Base-by-base conservation (phyloP, 441 rosid species). In the Viola pubescens region DNA sequence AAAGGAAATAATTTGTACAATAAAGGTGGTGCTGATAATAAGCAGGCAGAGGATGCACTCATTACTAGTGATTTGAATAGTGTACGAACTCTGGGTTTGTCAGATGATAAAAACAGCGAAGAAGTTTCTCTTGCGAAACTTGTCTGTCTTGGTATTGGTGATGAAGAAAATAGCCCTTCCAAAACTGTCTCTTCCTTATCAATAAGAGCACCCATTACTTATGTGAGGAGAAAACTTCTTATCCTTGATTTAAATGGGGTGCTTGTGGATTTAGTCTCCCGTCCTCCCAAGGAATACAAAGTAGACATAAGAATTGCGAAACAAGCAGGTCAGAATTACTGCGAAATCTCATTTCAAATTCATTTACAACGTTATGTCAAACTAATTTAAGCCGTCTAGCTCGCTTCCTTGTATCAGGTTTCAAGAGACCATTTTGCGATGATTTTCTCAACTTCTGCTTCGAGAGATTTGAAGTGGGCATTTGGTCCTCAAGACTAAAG, bases 221-320 rank as follows among this genome's bases (percentile, higher is more conserved):
- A 7, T 3, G 52, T 48, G 37, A 75, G 65, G 67, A 87, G 73
- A 37, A 85, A 79, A 19, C 94, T 89, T 65, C 80, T 87, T 37
- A 81, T 87, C 58, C 88, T 92, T 71, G 96, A 89, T 75, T 61
- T 92, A 70, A 92, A 92, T 66, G 98, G 97, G 49, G 72, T 89
- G 63, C 91, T 92, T 54, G 91, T 78, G 14, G 90, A 82, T 75
- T 70, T 87, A 13, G 86, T 82, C 51, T 74, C 69, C 56, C 71
- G 61, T 60, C 66, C 71, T 38, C 86, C 76, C 45, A 71, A 74
- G 74, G 63, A 61, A 51, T 63, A 1, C 47, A 71, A 62, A 58
- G 81, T 87, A 68, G 97, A 87, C 59, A 73, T 66, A 69, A 66
- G 60, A 37, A 69, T 92, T 59, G 75, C 78, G 59, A 60, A 65